phyloP scores from a whole-genome alignment of 164 flowering plant species.

The Berberis vulgaris region DNA sequence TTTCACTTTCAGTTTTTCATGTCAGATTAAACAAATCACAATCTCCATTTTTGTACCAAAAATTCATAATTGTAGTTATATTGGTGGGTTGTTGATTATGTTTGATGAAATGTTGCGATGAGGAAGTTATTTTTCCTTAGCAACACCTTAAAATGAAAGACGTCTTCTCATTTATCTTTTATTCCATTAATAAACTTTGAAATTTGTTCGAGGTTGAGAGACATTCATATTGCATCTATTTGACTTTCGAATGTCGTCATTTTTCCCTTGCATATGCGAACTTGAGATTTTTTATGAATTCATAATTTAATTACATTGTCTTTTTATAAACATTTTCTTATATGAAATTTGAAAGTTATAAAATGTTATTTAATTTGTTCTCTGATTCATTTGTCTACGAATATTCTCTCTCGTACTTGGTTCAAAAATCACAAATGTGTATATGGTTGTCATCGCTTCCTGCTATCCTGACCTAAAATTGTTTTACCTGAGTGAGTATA shows the following conservation, averaged over 20 bases:
- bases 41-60: no score
- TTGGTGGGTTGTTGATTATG: no score
- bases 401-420: conserved; percentile 98
- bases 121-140: no score
- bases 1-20: no score
- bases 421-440: conserved; percentile 85
- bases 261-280: conserved; percentile 81
- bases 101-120: no score
- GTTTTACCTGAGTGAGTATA: conserved; percentile 90
- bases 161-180: no score
- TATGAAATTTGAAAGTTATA: no score
- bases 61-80: no score
- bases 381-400: conserved; percentile 50
- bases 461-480: conserved; percentile 67
- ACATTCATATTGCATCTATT: conserved; percentile 78
- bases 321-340: not conserved
- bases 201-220: conserved; percentile 65
- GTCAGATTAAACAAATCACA: no score
- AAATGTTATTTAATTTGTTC: not conserved
- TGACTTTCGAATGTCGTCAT: conserved; percentile 72
- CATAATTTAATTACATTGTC: not conserved
- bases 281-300: conserved; percentile 47
- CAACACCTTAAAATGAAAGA: no score
- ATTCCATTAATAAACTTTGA: no score
- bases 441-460: conserved; percentile 90